Evolutionary conservation across 1,139 yeast genomes (phyloP).

Genomic region (Trichomonascaceae sp.): DNA sequence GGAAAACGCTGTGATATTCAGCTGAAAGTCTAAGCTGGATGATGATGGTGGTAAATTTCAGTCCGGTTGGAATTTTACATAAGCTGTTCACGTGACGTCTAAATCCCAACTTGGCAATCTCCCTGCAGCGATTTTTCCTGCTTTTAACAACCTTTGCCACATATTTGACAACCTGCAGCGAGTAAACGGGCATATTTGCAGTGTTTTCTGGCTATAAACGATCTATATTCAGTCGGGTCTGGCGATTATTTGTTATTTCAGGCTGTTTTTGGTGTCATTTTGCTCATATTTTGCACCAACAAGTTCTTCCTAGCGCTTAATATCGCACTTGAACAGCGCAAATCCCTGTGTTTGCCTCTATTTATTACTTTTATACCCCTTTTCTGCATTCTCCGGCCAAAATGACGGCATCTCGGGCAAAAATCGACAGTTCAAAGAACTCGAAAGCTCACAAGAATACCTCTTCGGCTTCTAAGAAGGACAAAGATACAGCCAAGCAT

Average conservation of each 20-base stretch:
- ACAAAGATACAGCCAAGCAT: background rate
- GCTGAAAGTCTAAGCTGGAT: background rate
- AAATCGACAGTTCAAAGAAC: background rate
- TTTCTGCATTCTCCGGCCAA: background rate
- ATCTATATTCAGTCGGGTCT: background rate
- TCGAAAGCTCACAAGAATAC: background rate
- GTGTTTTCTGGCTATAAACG: background rate
- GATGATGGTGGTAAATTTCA: background rate
- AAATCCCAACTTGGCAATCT: too few relatives aligned
- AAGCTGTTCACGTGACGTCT: background rate
- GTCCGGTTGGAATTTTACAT: background rate
- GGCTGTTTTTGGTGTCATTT: background rate
- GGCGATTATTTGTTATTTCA: background rate
- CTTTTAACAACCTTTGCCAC: background rate
- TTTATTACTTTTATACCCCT: background rate
- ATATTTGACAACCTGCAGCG: background rate
- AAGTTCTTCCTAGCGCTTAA: too few relatives aligned
- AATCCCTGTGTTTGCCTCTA: background rate
- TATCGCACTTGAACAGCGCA: background rate
- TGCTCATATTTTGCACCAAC: too few relatives aligned
- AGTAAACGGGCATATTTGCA: background rate
- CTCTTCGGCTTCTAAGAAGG: background rate
- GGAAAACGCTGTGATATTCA: background rate
- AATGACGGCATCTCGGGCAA: background rate
- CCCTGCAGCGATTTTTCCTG: background rate